Conservation (phyloP, 441 rosid species). For the Breynia disticha region DNA sequence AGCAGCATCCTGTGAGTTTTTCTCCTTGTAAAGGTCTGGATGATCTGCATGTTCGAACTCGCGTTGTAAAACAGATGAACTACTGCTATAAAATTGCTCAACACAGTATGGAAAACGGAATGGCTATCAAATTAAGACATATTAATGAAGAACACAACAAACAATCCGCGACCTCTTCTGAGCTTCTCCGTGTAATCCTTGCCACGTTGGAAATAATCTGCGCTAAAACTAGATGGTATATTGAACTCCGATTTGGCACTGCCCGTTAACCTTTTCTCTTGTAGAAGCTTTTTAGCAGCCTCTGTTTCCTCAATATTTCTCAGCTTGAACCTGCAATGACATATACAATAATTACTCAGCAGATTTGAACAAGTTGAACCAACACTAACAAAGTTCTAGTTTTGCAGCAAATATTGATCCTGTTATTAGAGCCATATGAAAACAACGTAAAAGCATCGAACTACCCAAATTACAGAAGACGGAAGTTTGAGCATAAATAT, state of each 20-base stretch:
- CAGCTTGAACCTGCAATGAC: conserved; percentile 61
- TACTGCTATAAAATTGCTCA: not conserved
- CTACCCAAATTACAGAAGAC: not conserved
- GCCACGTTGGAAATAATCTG: conserved; percentile 90
- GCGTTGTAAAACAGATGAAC: not conserved
- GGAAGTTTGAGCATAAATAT: not conserved
- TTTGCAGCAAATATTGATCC: not conserved
- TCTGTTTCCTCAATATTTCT: conserved; percentile 95
- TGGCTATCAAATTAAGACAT: not conserved
- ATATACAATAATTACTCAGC: conserved; percentile 8
- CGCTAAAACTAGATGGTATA: conserved; percentile 89
- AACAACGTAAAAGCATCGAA: not conserved
- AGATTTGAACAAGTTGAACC: not conserved
- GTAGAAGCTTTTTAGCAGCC: conserved; percentile 93
- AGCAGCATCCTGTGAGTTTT: conserved; percentile 31
- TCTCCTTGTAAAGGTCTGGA: conserved; percentile 82
- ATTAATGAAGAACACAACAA: not conserved
- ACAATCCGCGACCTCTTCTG: conserved; percentile 51
- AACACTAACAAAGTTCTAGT: not conserved
- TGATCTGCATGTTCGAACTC: conserved; percentile 41
- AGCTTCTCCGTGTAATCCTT: conserved; percentile 90
- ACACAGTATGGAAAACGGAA: conserved; percentile 1
- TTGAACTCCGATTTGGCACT: conserved; percentile 54
- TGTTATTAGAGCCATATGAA: not conserved
- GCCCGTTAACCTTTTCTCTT: conserved; percentile 80